Evolutionary conservation across 2,329 filamentous ascomycete genomes (phyloP).

Genomic region (Fusarium camptoceras): DNA sequence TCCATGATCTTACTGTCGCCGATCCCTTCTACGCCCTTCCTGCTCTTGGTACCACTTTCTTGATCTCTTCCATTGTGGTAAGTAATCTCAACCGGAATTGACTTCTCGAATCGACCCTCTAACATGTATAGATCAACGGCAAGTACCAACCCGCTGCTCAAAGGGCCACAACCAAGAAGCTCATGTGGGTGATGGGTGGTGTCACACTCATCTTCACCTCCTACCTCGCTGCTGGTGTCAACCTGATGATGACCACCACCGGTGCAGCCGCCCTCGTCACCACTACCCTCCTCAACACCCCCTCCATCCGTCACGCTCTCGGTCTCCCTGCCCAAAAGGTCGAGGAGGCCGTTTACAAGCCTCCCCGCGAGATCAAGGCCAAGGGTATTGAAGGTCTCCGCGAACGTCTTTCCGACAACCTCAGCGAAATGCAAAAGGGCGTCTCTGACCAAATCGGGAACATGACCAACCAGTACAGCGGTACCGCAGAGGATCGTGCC

Average conservation of each 20-base stretch:
- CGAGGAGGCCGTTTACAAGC: constrained; percentile 50
- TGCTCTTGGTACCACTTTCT: constrained; percentile 64
- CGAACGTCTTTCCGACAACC: constrained; percentile 50
- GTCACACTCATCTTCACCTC: constrained; percentile 59
- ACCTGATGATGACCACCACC: constrained; percentile 61
- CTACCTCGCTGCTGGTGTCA: constrained; percentile 62
- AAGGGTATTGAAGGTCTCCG: constrained; percentile 44
- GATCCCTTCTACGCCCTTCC: constrained; percentile 87
- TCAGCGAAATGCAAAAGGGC: constrained; percentile 55
- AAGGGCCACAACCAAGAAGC: constrained; percentile 54
- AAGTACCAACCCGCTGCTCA: constrained; percentile 51
- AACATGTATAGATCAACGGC: constrained; percentile 51
- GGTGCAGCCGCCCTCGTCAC: constrained; percentile 54
- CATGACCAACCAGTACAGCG: constrained; percentile 51
- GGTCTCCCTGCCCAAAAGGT: constrained; percentile 53
- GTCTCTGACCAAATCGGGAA: constrained; percentile 50
- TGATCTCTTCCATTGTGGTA: constrained; percentile 68
- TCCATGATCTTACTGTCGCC: constrained; percentile 77
- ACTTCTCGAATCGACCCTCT: constrained; percentile 10
- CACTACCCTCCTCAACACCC: constrained; percentile 53
- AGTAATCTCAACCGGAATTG: constrained; percentile 16
- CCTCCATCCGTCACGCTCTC: constrained; percentile 53
- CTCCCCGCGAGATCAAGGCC: constrained; percentile 47
- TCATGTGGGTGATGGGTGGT: constrained; percentile 58
- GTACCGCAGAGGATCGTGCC: constrained; percentile 51